Evolutionary conservation across 768 basidiomycete species (phyloP).

Genomic region (Phaeotremella fagi): DNA sequence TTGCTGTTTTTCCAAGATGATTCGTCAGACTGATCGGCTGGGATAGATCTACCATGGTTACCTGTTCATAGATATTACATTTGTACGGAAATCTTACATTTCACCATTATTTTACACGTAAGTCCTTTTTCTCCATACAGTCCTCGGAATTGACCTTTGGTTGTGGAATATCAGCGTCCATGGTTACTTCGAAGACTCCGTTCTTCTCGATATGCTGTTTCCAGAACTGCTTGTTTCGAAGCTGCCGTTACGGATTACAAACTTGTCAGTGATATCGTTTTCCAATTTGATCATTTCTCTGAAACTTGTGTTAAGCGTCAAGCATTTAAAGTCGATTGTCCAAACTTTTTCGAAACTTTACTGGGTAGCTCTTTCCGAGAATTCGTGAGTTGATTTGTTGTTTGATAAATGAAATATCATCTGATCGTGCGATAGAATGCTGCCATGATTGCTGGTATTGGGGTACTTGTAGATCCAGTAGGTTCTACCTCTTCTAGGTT

Average conservation of each 20-base stretch:
- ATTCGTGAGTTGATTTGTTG: constrained; percentile 32
- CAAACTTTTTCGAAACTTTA: constrained; percentile 43
- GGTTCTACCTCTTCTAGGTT: constrained; percentile 5
- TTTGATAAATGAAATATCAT: background rate
- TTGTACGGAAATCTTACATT: constrained; percentile 67
- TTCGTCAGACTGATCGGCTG: background rate
- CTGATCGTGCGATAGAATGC: constrained; percentile 31
- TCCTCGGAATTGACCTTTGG: background rate
- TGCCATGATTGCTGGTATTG: constrained; percentile 46
- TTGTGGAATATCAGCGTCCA: constrained; percentile 58
- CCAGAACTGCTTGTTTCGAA: constrained; percentile 81
- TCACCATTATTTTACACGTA: constrained; percentile 47
- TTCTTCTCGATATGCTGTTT: constrained; percentile 74
- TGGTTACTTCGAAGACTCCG: constrained; percentile 75
- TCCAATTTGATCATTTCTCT: background rate
- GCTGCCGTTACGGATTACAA: constrained; percentile 82
- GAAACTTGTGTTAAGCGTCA: constrained; percentile 26
- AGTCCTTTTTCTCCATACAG: constrained; percentile 4
- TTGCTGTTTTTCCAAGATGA: background rate
- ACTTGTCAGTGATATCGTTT: constrained; percentile 50
- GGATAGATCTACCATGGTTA: constrained; percentile 50
- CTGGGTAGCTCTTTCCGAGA: constrained; percentile 43
- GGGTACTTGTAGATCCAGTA: constrained; percentile 44
- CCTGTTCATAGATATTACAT: constrained; percentile 83
- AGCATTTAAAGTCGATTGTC: constrained; percentile 43